Percentiles rank a stretch among this genome's conserved stretches.
Conservation (phyloP, 805 yeast genomes). For the Ogataea degrootiae region DNA sequence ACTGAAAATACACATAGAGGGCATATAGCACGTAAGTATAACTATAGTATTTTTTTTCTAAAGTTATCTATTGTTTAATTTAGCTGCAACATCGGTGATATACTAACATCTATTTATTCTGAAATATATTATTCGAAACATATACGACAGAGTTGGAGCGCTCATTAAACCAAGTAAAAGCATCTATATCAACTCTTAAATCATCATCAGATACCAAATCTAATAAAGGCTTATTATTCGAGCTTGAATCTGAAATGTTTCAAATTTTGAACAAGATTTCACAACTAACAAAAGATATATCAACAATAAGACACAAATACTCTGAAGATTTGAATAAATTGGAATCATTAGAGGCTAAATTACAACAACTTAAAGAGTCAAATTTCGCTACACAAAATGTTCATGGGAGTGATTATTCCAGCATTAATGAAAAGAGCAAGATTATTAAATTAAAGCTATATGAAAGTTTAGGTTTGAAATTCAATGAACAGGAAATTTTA, state of each 20-base stretch:
- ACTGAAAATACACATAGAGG: constrained; percentile 12
- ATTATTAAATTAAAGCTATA: constrained; percentile 54
- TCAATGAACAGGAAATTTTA: constrained; percentile 40
- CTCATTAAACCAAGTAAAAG: constrained; percentile 14
- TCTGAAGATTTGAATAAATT: constrained; percentile 35
- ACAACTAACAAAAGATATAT: constrained; percentile 42
- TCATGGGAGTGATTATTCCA: not conserved
- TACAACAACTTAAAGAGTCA: constrained; percentile 15
- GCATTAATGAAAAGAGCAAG: constrained; percentile 26
- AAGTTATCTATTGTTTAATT: not conserved
- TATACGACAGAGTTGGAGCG: constrained; percentile 9
- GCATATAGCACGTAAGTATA: constrained; percentile 8
- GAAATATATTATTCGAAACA: not conserved
- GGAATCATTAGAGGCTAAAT: constrained; percentile 28
- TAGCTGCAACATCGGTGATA: not conserved
- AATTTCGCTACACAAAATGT: constrained; percentile 19
- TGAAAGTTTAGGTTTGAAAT: constrained; percentile 54
- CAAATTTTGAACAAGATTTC: constrained; percentile 48
- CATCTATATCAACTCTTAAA: constrained; percentile 22
- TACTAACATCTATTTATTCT: constrained; percentile 4
- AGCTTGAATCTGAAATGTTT: constrained; percentile 42
- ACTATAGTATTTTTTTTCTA: not conserved
- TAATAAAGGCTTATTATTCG: constrained; percentile 28
- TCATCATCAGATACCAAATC: constrained; percentile 27
- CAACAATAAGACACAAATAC: constrained; percentile 34